Evolutionary conservation across 78 protist genomes (phyloP), one percentile per base, ranked within the genome.

Genomic region (Tieghemostelium lacteum): DNA sequence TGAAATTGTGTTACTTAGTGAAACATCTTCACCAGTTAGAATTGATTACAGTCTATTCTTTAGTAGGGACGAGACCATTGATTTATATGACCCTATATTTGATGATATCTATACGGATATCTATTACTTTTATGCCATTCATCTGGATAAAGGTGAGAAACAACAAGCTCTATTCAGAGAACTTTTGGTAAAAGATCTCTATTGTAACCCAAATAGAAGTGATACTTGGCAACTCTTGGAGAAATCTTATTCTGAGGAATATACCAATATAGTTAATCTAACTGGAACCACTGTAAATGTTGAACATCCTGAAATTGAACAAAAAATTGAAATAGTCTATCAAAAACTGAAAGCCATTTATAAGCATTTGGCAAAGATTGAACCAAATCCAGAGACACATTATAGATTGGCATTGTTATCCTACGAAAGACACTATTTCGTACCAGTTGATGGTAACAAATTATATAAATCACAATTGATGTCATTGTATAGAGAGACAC

Each of bases 71-170:
- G 50, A 62, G 1, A 24, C 26, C 3, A 31, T 49, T 0, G 73
- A 62, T 42, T 20, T 52, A 3, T 60, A 71, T 50, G 33, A 75
- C 42, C 88, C 88, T 29, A 4, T 80, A 0, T 80, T 80, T 40
- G 88, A 80, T 55, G 88, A 80, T 60, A 67, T 80, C 17, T 80
- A 54, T 40, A 80, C 88, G 0, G 88, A 80, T 67, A 80, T 80
- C 40, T 80, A 80, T 45, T 80, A 80, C 28, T 54, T 80, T 75
- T 67, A 67, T 29, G 88, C 88, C 1, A 10, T 71, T 7, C 77
- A 71, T 16, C 55, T 24, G 31, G 49, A 50, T 33, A 71, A 71
- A 24, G 24, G 29, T 29, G 45, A 50, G n/a, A 52, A 71, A 4
- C 6, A 29, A 24, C 19, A 8, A 3, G 73, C 33, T 36, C 26